phyloP scores from a whole-genome alignment of 768 basidiomycete genomes.

The Neoboletus magnificus region DNA sequence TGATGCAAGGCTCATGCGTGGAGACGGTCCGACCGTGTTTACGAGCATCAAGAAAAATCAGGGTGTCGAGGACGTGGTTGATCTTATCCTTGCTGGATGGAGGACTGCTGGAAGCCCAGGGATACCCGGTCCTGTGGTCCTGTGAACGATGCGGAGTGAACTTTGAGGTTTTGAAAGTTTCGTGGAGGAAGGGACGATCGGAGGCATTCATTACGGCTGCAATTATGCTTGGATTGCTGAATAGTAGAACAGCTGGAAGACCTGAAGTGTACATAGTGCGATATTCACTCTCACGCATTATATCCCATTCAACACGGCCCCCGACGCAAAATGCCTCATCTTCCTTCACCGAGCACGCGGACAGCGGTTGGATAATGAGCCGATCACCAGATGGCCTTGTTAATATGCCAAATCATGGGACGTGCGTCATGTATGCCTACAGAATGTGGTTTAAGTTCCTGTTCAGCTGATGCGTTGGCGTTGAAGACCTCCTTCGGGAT shows the following conservation, averaged over 20 bases:
- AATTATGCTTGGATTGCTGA: not conserved
- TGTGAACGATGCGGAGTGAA: slow-evolving; percentile 14
- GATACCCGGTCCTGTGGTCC: slow-evolving; percentile 37
- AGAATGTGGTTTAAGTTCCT: not conserved
- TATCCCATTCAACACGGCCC: not conserved
- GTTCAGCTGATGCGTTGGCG: not conserved
- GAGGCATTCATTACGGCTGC: not conserved
- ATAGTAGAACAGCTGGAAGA: not conserved
- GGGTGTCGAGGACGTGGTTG: slow-evolving; percentile 79
- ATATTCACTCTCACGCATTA: slow-evolving; percentile 8
- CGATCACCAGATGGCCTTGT: not conserved
- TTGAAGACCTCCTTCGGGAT: not conserved
- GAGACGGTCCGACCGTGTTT: slow-evolving; percentile 91
- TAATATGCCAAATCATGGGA: slow-evolving; percentile 1
- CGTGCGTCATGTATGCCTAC: not conserved
- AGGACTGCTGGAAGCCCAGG: slow-evolving; percentile 75
- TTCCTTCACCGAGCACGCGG: not conserved
- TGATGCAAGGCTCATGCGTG: slow-evolving; percentile 91
- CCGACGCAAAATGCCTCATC: not conserved
- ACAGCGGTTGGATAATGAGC: not conserved
- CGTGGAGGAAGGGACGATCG: not conserved
- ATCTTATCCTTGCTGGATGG: slow-evolving; percentile 88
- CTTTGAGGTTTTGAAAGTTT: not conserved
- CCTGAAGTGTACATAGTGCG: not conserved
- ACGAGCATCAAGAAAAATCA: slow-evolving; percentile 74